Evolutionary conservation across 2,329 filamentous ascomycete species (phyloP).

Genomic region (Blumeria hordei): DNA sequence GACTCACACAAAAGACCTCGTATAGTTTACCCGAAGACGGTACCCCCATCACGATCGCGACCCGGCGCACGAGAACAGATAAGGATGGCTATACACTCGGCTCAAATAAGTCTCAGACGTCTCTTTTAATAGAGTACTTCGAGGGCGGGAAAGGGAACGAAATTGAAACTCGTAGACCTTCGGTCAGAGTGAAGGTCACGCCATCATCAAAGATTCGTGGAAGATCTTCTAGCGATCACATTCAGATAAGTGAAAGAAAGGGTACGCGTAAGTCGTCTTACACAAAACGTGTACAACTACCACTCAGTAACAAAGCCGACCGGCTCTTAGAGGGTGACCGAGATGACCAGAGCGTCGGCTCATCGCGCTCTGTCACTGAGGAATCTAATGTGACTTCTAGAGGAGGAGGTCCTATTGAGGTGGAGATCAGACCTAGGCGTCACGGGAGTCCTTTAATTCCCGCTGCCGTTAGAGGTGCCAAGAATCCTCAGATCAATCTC

Average conservation of each 20-base stretch:
- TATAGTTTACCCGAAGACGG: slow-evolving; percentile 71
- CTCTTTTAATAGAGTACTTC: slow-evolving; percentile 54
- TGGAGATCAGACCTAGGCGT: slow-evolving; percentile 48
- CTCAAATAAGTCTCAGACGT: slow-evolving; percentile 37
- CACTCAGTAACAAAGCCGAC: slow-evolving; percentile 19
- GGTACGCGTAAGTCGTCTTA: slow-evolving; percentile 47
- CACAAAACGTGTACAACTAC: slow-evolving; percentile 41
- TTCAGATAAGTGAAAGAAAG: slow-evolving; percentile 67
- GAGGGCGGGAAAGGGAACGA: slow-evolving; percentile 35
- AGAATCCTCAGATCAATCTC: slow-evolving; percentile 37
- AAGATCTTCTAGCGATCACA: slow-evolving; percentile 38
- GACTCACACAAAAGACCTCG: slow-evolving; percentile 40
- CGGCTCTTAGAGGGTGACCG: slow-evolving; percentile 24
- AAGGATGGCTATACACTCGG: slow-evolving; percentile 25
- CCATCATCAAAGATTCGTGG: slow-evolving; percentile 28
- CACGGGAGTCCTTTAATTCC: slow-evolving; percentile 44
- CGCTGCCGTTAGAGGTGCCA: slow-evolving; percentile 20
- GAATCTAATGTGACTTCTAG: slow-evolving; percentile 50
- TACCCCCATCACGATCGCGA: slow-evolving; percentile 78
- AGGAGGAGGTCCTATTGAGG: slow-evolving; percentile 51
- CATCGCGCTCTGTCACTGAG: slow-evolving; percentile 55
- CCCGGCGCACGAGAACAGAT: slow-evolving; percentile 35
- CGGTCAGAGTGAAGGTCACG: slow-evolving; percentile 47
- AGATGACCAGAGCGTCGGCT: slow-evolving; percentile 43
- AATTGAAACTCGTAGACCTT: slow-evolving; percentile 32